A percentile compares a stretch with the other conserved stretches of the same genome.
phyloP scores from a whole-genome alignment of 73 alveolate species.

The Breviolum minutum region DNA sequence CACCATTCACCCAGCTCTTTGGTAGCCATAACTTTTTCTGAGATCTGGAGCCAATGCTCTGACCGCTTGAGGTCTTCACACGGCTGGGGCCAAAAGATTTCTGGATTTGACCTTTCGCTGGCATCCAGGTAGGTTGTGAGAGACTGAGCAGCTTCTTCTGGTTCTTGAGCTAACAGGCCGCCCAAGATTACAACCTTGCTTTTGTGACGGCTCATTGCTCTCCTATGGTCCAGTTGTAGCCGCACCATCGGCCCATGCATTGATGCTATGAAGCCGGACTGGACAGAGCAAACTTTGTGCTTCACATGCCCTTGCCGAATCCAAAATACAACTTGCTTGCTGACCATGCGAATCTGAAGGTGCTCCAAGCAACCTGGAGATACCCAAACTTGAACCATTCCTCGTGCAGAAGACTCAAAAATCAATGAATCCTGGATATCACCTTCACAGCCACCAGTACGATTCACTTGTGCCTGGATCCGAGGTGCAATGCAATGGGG shows the following conservation, averaged over 20 bases:
- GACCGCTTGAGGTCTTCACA: background rate
- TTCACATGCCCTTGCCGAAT: background rate
- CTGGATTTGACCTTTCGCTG: background rate
- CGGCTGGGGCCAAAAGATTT: constrained; percentile 2
- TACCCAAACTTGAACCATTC: constrained; percentile 26
- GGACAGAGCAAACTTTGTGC: background rate
- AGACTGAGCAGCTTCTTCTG: background rate
- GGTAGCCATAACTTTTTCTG: background rate
- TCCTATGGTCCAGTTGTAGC: background rate
- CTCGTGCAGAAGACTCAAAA: constrained; percentile 10
- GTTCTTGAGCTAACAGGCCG: background rate
- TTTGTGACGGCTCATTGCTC: background rate
- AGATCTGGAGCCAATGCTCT: background rate
- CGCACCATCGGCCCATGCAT: constrained; percentile 34
- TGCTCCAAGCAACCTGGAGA: background rate
- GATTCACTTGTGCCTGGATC: constrained; percentile 19
- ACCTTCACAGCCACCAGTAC: constrained; percentile 19
- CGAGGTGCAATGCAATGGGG: constrained; percentile 53
- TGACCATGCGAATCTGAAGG: background rate
- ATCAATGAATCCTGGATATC: background rate
- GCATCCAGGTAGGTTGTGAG: constrained; percentile 6
- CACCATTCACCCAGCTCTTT: background rate
- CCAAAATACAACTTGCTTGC: background rate
- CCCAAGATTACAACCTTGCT: constrained; percentile 7
- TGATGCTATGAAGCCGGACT: constrained; percentile 13